These are phyloP conservation scores for Nitzschia palea DNA, from an alignment of 108 stramenopile genomes.

Conservation along the genomic window DNA sequence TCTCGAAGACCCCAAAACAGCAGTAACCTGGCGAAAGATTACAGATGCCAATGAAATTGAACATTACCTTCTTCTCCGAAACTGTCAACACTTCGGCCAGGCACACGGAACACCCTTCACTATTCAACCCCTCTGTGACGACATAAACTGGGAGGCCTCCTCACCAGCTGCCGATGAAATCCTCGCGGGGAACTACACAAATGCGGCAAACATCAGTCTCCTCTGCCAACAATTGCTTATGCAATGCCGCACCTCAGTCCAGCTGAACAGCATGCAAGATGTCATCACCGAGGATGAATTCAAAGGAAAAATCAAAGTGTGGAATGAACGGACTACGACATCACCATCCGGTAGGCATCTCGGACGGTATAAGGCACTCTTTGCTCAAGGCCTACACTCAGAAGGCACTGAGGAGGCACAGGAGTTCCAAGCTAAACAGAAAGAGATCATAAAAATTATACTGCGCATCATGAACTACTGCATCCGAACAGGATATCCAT, in stretches of 20 bases:
- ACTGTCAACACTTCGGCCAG: background rate
- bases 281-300: background rate
- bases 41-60: background rate
- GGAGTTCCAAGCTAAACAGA: background rate
- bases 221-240: background rate
- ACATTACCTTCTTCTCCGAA: constrained; percentile 1
- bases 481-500: background rate
- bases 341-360: background rate
- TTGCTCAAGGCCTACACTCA: no score
- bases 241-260: background rate
- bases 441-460: background rate
- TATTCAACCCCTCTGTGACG: background rate
- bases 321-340: background rate
- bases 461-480: background rate
- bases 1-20: background rate
- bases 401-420: background rate
- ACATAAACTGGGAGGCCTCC: background rate
- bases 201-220: background rate
- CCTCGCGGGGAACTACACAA: background rate
- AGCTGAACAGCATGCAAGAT: background rate
- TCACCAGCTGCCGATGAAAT: background rate
- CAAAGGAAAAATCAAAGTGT: background rate
- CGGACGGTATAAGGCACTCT: background rate
- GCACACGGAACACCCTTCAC: background rate
- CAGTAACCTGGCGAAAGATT: background rate